Evolutionary conservation across 2,329 filamentous ascomycete genomes (phyloP), one percentile per base, ranked within the genome.

Genomic region (Pseudogymnoascus sp.): DNA sequence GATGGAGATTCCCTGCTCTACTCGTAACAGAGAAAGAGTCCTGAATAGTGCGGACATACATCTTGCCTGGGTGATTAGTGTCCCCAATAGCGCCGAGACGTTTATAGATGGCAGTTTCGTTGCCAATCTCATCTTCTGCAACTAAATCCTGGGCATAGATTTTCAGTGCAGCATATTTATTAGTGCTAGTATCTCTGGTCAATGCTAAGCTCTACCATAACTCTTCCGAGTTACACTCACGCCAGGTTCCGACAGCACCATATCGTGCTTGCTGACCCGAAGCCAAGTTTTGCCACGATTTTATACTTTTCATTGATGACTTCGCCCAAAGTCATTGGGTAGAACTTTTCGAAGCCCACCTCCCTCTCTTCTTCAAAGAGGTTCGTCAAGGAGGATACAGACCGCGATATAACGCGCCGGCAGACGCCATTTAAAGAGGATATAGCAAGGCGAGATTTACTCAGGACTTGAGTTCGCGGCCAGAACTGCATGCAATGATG

Each of bases 251-350:
- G 73, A 63, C 74, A 75, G 1, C 79, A 74, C 78, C 78, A 81
- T n/a, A 77, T 74, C 0, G 78, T 79, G 5, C 78, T 78, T 40
- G 66, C 69, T 6, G 69, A 70, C 7, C 78, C 78, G 65, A 75
- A 78, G 25, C 78, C 78, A 10, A 80, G 72, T 65, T 81, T 81
- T 40, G 72, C 73, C 10, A 79, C 69, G 37, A 77, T 68, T 59
- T 74, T 72, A 64, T 79, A 79, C 12, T 69, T 71, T 10, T 66
- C 62, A 68, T 69, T 68, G 62, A 69, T 66, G 62, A 69, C 63
- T 67, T 69, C 67, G 31, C 67, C 66, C 59, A 69, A 64, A 50
- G 67, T 66, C 63, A 68, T 66, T 59, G 65, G 65, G 62, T 69
- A 69, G 62, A 68, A 67, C 40, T 68, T 68, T 67, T 67, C 61